phyloP scores from a whole-genome alignment of 441 rosid species.

The Breynia disticha region DNA sequence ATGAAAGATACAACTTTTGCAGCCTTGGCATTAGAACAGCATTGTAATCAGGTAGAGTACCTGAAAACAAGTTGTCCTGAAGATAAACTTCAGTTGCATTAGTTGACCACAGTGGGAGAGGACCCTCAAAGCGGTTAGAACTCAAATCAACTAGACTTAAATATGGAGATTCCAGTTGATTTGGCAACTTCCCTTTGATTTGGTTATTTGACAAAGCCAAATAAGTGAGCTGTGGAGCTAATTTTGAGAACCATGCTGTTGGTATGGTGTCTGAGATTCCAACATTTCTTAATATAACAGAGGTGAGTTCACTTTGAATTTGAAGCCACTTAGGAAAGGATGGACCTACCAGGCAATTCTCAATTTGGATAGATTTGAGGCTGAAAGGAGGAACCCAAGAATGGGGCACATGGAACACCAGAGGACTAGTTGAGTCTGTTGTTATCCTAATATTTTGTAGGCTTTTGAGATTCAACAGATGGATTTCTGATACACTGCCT shows the following conservation, averaged over 20 bases:
- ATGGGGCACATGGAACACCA: conserved; percentile 18
- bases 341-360: conserved; percentile 31
- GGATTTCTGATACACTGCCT: conserved; percentile 29
- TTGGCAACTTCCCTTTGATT: conserved; percentile 31
- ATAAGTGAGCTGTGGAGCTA: conserved; percentile 23
- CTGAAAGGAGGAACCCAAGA: conserved; percentile 35
- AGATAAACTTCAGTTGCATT: conserved; percentile 38
- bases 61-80: conserved; percentile 44
- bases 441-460: conserved; percentile 20
- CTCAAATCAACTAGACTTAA: conserved; percentile 25
- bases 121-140: conserved; percentile 30
- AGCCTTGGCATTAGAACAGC: conserved; percentile 41
- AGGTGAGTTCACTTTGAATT: conserved; percentile 27
- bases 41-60: conserved; percentile 36
- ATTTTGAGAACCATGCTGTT: conserved; percentile 26
- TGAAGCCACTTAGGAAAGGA: conserved; percentile 36
- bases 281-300: conserved; percentile 19
- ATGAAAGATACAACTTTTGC: conserved; percentile 25
- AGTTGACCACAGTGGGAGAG: conserved; percentile 36
- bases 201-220: conserved; percentile 33
- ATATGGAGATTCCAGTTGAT: conserved; percentile 18
- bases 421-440: conserved; percentile 16
- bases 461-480: conserved; percentile 24
- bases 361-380: conserved; percentile 25
- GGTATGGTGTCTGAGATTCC: conserved; percentile 33